Percentiles rank a stretch among this genome's conserved stretches.
These are phyloP conservation scores for Naganishia sp. DNA, from an alignment of 1,284 basidiomycete genomes.

Conservation along the genomic window DNA sequence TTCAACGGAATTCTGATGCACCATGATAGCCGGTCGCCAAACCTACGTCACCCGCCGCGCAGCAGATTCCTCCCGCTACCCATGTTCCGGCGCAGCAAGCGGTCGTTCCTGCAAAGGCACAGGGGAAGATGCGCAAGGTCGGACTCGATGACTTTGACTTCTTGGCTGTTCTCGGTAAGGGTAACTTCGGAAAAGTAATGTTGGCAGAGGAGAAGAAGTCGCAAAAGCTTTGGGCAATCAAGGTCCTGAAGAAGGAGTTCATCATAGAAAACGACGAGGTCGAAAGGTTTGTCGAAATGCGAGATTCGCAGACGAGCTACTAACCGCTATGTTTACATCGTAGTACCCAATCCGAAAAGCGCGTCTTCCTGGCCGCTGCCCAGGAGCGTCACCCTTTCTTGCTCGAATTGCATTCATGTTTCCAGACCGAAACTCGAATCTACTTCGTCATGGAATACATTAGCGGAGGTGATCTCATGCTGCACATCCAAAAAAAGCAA, in stretches of 20 bases:
- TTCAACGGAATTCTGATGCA: background rate
- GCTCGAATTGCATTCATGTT: slow-evolving; percentile 95
- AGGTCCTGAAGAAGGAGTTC: slow-evolving; percentile 99
- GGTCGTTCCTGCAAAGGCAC: slow-evolving; percentile 18
- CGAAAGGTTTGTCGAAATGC: slow-evolving; percentile 70
- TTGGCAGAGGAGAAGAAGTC: slow-evolving; percentile 95
- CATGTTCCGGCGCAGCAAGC: slow-evolving; percentile 29
- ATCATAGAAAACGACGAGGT: slow-evolving; percentile 99
- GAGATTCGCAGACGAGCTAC: slow-evolving; percentile 5
- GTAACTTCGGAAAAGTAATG: slow-evolving; percentile 99
- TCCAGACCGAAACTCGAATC: slow-evolving; percentile 97
- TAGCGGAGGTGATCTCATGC: slow-evolving; percentile 75
- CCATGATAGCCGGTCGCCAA: slow-evolving; percentile 8
- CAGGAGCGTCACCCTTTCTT: slow-evolving; percentile 97
- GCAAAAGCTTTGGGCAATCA: slow-evolving; percentile 93
- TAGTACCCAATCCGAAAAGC: slow-evolving; percentile 95
- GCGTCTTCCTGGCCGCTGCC: slow-evolving; percentile 94
- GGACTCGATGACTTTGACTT: slow-evolving; percentile 99
- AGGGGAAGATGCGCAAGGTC: slow-evolving; percentile 73
- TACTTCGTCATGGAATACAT: slow-evolving; percentile 83
- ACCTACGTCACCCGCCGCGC: slow-evolving; percentile 33
- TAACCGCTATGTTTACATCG: slow-evolving; percentile 46
- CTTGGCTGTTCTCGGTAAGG: slow-evolving; percentile 95
- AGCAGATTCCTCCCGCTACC: slow-evolving; percentile 33
- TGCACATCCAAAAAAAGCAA: slow-evolving; percentile 78